Conservation (phyloP, 352 stramenopile species). For the Peronospora belbahrii region DNA sequence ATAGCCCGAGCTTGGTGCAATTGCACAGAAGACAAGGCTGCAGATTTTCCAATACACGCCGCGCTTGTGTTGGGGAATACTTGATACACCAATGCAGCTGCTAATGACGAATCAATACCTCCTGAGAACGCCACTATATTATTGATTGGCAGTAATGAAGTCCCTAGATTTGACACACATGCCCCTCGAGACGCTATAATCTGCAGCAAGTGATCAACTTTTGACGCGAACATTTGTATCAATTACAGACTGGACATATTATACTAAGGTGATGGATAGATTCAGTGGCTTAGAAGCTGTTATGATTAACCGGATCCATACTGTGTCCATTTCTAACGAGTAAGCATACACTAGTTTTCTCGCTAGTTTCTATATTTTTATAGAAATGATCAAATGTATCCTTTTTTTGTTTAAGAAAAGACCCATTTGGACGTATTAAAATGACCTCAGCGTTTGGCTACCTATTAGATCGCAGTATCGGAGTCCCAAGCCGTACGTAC, state of each 20-base stretch:
- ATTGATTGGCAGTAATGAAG: conserved; percentile 17
- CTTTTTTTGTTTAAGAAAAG: too few relatives aligned
- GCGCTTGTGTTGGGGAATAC: conserved; percentile 69
- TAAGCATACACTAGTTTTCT: too few relatives aligned
- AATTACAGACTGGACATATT: too few relatives aligned
- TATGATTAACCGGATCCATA: too few relatives aligned
- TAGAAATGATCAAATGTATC: too few relatives aligned
- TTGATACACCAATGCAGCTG: conserved; percentile 85
- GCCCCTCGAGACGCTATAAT: conserved; percentile 31
- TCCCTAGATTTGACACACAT: not conserved
- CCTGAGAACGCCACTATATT: conserved; percentile 91
- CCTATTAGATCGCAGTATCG: conserved; percentile 44
- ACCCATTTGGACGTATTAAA: too few relatives aligned
- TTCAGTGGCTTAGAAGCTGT: too few relatives aligned
- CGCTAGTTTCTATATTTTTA: too few relatives aligned
- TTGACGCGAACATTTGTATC: conserved; percentile 14
- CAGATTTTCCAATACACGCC: conserved; percentile 90
- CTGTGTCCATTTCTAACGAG: too few relatives aligned
- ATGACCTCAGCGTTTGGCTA: conserved; percentile 42
- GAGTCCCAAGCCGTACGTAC: conserved; percentile 33
- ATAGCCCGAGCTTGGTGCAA: conserved; percentile 82
- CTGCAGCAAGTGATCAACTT: conserved; percentile 36
- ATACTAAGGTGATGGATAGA: too few relatives aligned
- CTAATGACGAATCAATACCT: conserved; percentile 93
- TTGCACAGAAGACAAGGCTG: conserved; percentile 84